Evolutionary conservation across 805 yeast genomes (phyloP).

Genomic region (Candida coquimbonensis): DNA sequence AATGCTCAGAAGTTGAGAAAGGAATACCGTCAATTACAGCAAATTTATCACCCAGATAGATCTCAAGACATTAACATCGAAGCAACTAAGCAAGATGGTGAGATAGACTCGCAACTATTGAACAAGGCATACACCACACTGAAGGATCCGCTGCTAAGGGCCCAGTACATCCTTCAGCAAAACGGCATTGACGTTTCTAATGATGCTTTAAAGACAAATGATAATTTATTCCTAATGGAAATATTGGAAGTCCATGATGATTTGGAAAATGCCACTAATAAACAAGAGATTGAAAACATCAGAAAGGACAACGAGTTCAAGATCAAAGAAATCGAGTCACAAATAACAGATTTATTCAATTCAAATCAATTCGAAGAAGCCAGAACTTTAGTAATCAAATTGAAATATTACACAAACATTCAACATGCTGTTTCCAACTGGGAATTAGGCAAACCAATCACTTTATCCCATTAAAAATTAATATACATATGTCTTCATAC

Average conservation of each 20-base stretch:
- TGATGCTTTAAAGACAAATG: slow-evolving; percentile 43
- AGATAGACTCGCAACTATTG: slow-evolving; percentile 33
- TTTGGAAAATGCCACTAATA: slow-evolving; percentile 56
- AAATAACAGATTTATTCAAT: slow-evolving; percentile 41
- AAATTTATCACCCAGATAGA: slow-evolving; percentile 76
- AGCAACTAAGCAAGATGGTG: not conserved
- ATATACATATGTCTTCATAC: slow-evolving; percentile 1
- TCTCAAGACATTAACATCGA: slow-evolving; percentile 12
- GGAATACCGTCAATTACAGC: slow-evolving; percentile 72
- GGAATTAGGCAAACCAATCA: slow-evolving; percentile 65
- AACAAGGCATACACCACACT: slow-evolving; percentile 76
- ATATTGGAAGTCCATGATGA: slow-evolving; percentile 83
- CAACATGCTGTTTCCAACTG: slow-evolving; percentile 68
- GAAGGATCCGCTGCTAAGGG: slow-evolving; percentile 61
- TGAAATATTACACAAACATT: slow-evolving; percentile 82
- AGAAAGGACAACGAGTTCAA: slow-evolving; percentile 51
- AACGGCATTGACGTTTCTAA: slow-evolving; percentile 46
- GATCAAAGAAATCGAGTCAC: slow-evolving; percentile 38
- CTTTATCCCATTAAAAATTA: slow-evolving; percentile 45
- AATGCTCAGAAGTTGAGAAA: slow-evolving; percentile 52
- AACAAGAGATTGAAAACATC: slow-evolving; percentile 48
- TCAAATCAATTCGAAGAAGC: slow-evolving; percentile 47
- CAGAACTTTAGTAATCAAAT: slow-evolving; percentile 56
- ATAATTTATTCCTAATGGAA: slow-evolving; percentile 58
- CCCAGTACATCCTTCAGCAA: slow-evolving; percentile 47